Base-by-base conservation (phyloP, 257 asterid species). In the Solanum pinnatisectum region DNA sequence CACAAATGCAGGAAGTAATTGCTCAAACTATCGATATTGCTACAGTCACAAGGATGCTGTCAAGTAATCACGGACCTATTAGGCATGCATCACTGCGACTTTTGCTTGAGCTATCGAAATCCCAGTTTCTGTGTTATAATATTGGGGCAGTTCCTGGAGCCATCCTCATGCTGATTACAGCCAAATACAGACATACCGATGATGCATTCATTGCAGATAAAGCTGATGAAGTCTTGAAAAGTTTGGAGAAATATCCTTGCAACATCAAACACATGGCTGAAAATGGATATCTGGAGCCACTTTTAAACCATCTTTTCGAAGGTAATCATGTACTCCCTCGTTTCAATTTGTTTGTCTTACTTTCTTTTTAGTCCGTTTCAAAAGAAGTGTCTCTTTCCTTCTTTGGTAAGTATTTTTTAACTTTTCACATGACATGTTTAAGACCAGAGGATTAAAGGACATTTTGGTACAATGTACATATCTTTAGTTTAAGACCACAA, bases 211-310 rank as follows among this genome's bases (percentile, higher is more conserved):
- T 94, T 72, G 93, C 98, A 25, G 97, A 91, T 89, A 92, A 84
- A 72, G 95, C 94, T 63, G 89, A 91, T 35, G 91, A 88, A 90
- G 93, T 95, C 81, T 90, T 95, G 85, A 93, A 89, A 91, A 94
- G 94, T 87, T 90, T 95, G 93, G 98, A 94, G 93, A 90, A 52
- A 63, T 88, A 91, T 87, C 90, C 94, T 2, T 86, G 79, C 79
- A 95, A 95, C 91, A 94, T 95, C 92, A 95, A 94, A 87, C 93
- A 89, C 90, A 95, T 95, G 98, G 98, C 98, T 86, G 98, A 95
- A 89, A 93, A 94, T 27, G 98, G 98, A 85, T 91, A 94, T 70
- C 92, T 94, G 94, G 97, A 93, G 44, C 98, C 98, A 33, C 70
- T 95, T 63, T 88, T 95, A 67, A 87, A 92, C 83, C 90, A 95